These are phyloP conservation scores for Polyplosphaeria fusca DNA, from an alignment of 495 filamentous ascomycete genomes.

Conservation along the genomic window DNA sequence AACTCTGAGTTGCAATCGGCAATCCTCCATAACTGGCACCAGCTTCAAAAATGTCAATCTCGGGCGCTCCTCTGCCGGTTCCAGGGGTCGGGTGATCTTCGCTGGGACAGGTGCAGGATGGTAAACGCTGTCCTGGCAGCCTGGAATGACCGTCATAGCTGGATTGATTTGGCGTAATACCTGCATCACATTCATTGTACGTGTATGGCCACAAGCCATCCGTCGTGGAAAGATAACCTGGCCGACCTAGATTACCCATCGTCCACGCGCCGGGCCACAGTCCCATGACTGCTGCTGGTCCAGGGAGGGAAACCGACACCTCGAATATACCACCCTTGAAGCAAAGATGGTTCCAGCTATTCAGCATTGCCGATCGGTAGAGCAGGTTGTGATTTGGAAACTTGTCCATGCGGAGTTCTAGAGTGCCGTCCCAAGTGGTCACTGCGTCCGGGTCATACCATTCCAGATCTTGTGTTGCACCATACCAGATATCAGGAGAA, in stretches of 20 bases:
- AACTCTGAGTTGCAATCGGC: slow-evolving; percentile 55
- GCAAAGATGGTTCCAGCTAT: slow-evolving; percentile 78
- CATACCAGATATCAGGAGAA: slow-evolving; percentile 73
- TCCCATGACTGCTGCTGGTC: slow-evolving; percentile 62
- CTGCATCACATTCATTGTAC: slow-evolving; percentile 70
- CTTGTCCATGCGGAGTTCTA: slow-evolving; percentile 59
- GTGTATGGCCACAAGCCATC: slow-evolving; percentile 79
- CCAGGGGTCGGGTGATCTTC: slow-evolving; percentile 70
- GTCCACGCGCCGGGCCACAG: slow-evolving; percentile 84
- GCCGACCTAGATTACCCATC: slow-evolving; percentile 71
- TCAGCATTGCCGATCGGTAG: slow-evolving; percentile 77
- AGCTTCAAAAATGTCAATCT: slow-evolving; percentile 75
- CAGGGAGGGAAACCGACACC: slow-evolving; percentile 72
- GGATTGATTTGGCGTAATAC: slow-evolving; percentile 75
- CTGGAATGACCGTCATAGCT: slow-evolving; percentile 63
- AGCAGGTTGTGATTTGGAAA: slow-evolving; percentile 65
- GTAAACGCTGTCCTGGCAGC: slow-evolving; percentile 70
- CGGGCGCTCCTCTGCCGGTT: slow-evolving; percentile 67
- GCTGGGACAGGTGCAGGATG: slow-evolving; percentile 63
- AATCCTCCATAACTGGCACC: slow-evolving; percentile 58
- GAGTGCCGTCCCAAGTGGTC: slow-evolving; percentile 63
- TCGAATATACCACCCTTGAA: slow-evolving; percentile 76
- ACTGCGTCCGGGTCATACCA: slow-evolving; percentile 82
- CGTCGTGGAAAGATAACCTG: slow-evolving; percentile 66
- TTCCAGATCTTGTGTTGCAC: slow-evolving; percentile 72